Conservation (phyloP, 257 asterid species). For the Petrea volubilis region DNA sequence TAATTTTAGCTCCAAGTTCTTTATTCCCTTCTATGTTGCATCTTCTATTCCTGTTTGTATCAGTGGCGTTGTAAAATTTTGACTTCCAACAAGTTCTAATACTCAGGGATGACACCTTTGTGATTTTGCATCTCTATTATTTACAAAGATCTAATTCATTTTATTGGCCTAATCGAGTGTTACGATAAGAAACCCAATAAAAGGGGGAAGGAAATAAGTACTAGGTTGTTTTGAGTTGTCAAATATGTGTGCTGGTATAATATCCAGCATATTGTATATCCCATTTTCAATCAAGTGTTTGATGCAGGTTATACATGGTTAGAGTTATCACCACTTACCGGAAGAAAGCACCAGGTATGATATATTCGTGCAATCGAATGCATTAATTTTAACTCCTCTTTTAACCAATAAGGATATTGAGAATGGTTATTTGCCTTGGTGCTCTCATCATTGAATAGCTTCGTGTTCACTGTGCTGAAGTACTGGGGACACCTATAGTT, state of each 20-base stretch:
- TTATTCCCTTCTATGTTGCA: not conserved
- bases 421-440: conserved; percentile 2
- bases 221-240: not conserved
- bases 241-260: not conserved
- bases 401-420: conserved; percentile 2
- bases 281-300: conserved; percentile 6
- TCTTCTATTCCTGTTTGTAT: conserved; percentile 8
- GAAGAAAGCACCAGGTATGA: conserved; percentile 93
- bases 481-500: conserved; percentile 93
- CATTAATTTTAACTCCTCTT: not conserved
- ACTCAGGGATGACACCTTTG: not conserved
- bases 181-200: not conserved
- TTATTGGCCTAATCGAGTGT: not conserved
- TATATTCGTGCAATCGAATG: not conserved
- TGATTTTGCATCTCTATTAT: not conserved
- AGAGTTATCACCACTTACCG: conserved; percentile 84
- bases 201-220: not conserved
- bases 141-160: not conserved
- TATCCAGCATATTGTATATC: not conserved
- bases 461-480: conserved; percentile 95
- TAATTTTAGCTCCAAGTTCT: not conserved
- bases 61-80: not conserved
- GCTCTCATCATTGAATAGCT: conserved; percentile 44
- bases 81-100: not conserved
- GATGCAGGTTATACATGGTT: conserved; percentile 87